phyloP scores from a whole-genome alignment of 1,284 basidiomycete genomes.

The Sutorius eximius region DNA sequence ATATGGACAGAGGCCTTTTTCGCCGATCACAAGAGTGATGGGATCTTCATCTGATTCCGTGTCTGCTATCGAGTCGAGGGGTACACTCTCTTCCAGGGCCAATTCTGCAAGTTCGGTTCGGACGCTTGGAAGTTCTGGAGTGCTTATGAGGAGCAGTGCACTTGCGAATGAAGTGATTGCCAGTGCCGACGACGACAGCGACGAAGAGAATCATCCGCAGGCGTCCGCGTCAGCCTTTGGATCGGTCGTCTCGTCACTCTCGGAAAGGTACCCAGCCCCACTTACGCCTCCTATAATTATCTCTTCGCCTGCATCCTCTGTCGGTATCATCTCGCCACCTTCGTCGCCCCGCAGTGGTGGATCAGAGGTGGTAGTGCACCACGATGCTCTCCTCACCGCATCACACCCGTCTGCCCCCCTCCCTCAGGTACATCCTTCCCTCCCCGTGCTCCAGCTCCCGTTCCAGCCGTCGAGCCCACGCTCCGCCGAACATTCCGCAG shows the following conservation, averaged over 20 bases:
- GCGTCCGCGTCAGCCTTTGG: slow-evolving; percentile 1
- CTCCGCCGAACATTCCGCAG: slow-evolving; percentile 9
- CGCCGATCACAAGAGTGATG: slow-evolving; percentile 27
- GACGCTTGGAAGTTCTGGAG: slow-evolving; percentile 12
- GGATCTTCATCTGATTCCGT: slow-evolving; percentile 12
- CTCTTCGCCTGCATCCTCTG: slow-evolving; percentile 28
- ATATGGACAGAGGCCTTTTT: slow-evolving; percentile 31
- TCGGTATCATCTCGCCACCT: slow-evolving; percentile 23
- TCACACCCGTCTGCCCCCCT: not conserved
- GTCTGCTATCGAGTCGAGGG: slow-evolving; percentile 7
- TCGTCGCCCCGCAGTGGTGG: slow-evolving; percentile 24
- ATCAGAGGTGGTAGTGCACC: slow-evolving; percentile 18
- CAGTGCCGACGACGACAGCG: not conserved
- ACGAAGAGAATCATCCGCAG: slow-evolving; percentile 1
- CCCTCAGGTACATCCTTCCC: not conserved
- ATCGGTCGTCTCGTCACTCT: slow-evolving; percentile 30
- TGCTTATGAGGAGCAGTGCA: slow-evolving; percentile 18
- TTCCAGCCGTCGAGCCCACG: not conserved
- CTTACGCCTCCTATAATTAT: slow-evolving; percentile 30
- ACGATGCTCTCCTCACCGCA: not conserved
- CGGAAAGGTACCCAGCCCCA: slow-evolving; percentile 35
- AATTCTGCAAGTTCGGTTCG: slow-evolving; percentile 19
- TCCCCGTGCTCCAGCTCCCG: slow-evolving; percentile 22
- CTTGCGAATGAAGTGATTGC: slow-evolving; percentile 22
- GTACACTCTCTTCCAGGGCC: slow-evolving; percentile 9